Evolutionary conservation across 2,329 filamentous ascomycete species (phyloP), one percentile per base, ranked within the genome.

Genomic region (Diaporthe aspalathi): DNA sequence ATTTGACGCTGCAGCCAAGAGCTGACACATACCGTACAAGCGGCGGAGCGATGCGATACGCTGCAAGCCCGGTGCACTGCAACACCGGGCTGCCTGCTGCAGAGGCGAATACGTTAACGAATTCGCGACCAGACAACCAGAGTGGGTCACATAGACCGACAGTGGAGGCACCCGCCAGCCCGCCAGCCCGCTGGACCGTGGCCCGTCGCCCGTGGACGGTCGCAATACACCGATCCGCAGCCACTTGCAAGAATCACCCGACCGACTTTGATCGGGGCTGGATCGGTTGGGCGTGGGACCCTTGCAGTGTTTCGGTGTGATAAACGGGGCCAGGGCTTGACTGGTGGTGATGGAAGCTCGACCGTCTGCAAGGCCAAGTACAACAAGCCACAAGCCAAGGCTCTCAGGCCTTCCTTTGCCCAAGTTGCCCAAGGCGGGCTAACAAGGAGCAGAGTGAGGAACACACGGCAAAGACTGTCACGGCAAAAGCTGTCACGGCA

Each of bases 291-390:
- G 60, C 45, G 7, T 38, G 45, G 45, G 60, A 65, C 60, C 60
- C 60, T 65, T 65, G 60, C 60, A 47, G n/a, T 50, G 60, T 50
- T 50, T 35, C 60, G 14, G 60, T 50, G 60, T 8, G 32, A 57
- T n/a, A 57, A 68, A 50, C 52, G 67, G 43, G 53, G 50, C 29
- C 35, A 29, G 40, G 32, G 27, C 12, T 60, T 60, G 67, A 60
- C 67, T 52, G 67, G 67, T 32, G 29, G 14, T 52, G 53, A 60
- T 52, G 67, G 38, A 53, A 68, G 54, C 43, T 68, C 67, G 67
- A 68, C 67, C n/a, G 17, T 68, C 53, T 68, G 53, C 67, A 24
- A 14, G 57, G 43, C 57, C 57, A 54, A 54, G 49, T 53, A 27
- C 66, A 40, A 22, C 17, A 38, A 27, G 27, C 54, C 53, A 20